These are phyloP conservation scores for Coffea eugenioides DNA, from an alignment of 257 asterid species.

Conservation along the genomic window DNA sequence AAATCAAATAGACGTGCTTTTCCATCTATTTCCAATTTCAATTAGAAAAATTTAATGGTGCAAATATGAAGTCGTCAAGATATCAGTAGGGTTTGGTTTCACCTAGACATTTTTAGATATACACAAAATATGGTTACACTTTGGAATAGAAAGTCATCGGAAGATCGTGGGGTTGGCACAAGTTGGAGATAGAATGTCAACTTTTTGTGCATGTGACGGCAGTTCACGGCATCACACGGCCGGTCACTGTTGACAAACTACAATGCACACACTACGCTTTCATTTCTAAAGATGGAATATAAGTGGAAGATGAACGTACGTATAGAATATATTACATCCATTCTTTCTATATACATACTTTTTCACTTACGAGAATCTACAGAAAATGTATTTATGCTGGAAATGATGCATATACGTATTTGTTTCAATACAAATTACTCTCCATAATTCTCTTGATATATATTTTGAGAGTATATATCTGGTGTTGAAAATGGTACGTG, in stretches of 20 bases:
- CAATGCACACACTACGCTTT: neutral
- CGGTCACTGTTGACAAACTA: neutral
- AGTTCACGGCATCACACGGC: slow-evolving; percentile 7
- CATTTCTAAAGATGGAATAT: neutral
- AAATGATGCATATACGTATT: neutral
- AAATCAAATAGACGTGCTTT: too few species aligned
- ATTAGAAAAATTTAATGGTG: neutral
- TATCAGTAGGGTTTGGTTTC: neutral
- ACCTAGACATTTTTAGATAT: neutral
- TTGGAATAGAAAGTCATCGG: neutral
- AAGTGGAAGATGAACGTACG: neutral
- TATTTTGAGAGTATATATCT: too few species aligned
- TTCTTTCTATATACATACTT: neutral
- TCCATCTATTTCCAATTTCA: neutral
- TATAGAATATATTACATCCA: neutral
- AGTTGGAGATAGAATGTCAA: neutral
- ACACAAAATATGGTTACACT: neutral
- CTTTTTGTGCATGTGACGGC: neutral
- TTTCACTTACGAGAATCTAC: neutral
- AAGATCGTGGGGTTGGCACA: neutral
- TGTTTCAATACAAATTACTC: neutral
- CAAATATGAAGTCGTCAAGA: neutral
- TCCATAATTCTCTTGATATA: too few species aligned
- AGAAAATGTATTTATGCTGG: neutral
- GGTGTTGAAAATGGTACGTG: neutral